These are phyloP conservation scores for Ogataea haglerorum DNA, from an alignment of 805 yeast genomes.

Conservation along the genomic window DNA sequence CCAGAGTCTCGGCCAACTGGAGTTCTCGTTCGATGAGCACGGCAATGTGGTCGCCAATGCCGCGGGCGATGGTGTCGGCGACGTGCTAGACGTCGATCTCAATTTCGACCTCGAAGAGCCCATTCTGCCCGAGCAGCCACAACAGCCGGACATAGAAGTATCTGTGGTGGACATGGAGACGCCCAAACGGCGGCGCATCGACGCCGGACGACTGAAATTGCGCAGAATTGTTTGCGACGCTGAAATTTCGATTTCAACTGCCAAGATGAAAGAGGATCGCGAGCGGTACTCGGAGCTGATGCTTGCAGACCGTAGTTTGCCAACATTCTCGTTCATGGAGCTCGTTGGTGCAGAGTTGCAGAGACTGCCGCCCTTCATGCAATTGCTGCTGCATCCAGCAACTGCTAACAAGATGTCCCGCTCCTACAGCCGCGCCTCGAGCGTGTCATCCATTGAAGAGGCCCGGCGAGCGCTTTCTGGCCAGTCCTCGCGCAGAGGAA, in stretches of 20 bases:
- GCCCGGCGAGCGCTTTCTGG: conserved; percentile 22
- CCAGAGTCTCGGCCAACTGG: conserved; percentile 11
- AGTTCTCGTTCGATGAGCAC: conserved; percentile 16
- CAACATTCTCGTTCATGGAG: not conserved
- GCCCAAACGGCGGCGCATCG: not conserved
- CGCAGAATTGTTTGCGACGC: conserved; percentile 16
- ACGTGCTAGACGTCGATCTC: conserved; percentile 4
- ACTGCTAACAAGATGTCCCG: not conserved
- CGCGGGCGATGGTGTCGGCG: not conserved
- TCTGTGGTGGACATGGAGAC: not conserved
- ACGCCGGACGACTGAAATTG: conserved; percentile 2
- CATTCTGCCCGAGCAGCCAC: conserved; percentile 3
- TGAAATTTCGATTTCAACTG: conserved; percentile 13
- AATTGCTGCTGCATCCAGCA: conserved; percentile 5
- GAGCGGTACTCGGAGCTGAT: conserved; percentile 14
- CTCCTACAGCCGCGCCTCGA: conserved; percentile 21
- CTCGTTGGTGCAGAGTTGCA: conserved; percentile 5
- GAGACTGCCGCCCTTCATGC: conserved; percentile 11
- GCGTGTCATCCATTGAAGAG: conserved; percentile 27
- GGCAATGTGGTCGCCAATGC: conserved; percentile 13
- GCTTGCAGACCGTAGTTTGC: conserved; percentile 1
- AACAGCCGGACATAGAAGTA: not conserved
- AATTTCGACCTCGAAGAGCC: conserved; percentile 5
- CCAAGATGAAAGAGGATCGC: conserved; percentile 15
- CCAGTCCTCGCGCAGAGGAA: conserved; percentile 15